Conservation (phyloP, 768 basidiomycete species). For the Serendipita sp. region DNA sequence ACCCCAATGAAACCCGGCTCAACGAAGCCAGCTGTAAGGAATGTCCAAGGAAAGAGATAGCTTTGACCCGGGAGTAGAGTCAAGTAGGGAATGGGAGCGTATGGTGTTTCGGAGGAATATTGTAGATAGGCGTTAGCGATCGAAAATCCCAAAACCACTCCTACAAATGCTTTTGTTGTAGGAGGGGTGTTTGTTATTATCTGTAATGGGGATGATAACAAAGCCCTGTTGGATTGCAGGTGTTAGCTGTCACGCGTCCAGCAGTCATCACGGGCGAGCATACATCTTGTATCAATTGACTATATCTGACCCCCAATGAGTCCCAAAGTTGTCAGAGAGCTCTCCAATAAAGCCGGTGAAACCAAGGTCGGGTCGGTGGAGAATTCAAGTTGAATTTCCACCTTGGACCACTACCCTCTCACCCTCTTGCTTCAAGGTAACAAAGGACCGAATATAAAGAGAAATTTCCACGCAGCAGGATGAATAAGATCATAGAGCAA, state of each 20-base stretch:
- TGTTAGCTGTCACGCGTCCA: neutral
- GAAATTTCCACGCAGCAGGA: no score
- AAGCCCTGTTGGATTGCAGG: slow-evolving; percentile 37
- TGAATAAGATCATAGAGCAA: no score
- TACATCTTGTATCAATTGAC: neutral
- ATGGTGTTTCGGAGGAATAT: slow-evolving; percentile 30
- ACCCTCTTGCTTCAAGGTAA: no score
- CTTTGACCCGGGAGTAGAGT: slow-evolving; percentile 67
- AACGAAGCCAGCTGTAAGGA: slow-evolving; percentile 75
- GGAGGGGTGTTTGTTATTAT: slow-evolving; percentile 58
- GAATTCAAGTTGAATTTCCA: no score
- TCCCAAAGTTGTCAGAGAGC: no score
- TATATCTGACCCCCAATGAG: no score
- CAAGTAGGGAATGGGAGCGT: slow-evolving; percentile 42
- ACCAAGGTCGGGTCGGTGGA: no score
- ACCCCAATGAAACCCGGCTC: slow-evolving; percentile 79
- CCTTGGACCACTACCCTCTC: no score
- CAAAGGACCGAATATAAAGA: no score
- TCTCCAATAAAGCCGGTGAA: no score
- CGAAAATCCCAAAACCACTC: slow-evolving; percentile 40
- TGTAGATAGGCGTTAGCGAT: slow-evolving; percentile 43
- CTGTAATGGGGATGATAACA: slow-evolving; percentile 55
- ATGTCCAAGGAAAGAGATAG: slow-evolving; percentile 81
- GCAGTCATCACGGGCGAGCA: neutral
- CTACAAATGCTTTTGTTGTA: slow-evolving; percentile 56